Conservation (phyloP, 805 yeast genomes). For the Metschnikowia amazonensis region DNA sequence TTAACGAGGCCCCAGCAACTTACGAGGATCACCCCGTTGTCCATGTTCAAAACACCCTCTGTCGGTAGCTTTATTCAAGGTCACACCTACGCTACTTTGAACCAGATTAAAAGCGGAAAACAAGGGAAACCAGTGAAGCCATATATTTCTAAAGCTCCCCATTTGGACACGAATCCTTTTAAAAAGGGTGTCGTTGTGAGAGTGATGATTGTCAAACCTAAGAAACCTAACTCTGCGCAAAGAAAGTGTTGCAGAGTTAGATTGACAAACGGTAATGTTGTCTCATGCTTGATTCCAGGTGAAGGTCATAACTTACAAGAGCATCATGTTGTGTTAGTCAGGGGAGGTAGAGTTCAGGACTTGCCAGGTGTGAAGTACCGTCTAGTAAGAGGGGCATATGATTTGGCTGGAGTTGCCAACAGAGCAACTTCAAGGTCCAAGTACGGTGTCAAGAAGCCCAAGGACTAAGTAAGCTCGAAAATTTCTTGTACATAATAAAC, state of each 20-base stretch:
- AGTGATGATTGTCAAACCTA: slow-evolving; percentile 94
- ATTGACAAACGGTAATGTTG: slow-evolving; percentile 80
- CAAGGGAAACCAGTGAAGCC: slow-evolving; percentile 49
- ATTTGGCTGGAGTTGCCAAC: slow-evolving; percentile 91
- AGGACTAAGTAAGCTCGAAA: slow-evolving; percentile 18
- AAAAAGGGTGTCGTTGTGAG: slow-evolving; percentile 90
- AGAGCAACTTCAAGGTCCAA: slow-evolving; percentile 85
- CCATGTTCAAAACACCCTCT: slow-evolving; percentile 17
- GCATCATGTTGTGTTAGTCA: slow-evolving; percentile 89
- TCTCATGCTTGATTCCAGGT: slow-evolving; percentile 94
- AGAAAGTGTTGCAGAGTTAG: slow-evolving; percentile 96
- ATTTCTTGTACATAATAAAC: slow-evolving; percentile 6
- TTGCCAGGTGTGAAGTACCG: slow-evolving; percentile 97
- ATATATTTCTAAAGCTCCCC: slow-evolving; percentile 63
- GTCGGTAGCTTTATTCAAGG: slow-evolving; percentile 23
- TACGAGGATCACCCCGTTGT: slow-evolving; percentile 10
- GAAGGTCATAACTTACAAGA: slow-evolving; percentile 98
- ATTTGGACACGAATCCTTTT: slow-evolving; percentile 77
- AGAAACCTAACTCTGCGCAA: slow-evolving; percentile 97
- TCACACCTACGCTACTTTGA: slow-evolving; percentile 63
- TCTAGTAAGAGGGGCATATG: slow-evolving; percentile 88
- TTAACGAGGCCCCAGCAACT: slow-evolving; percentile 5
- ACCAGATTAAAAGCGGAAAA: slow-evolving; percentile 70
- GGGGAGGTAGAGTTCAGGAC: slow-evolving; percentile 99
- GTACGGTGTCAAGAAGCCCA: slow-evolving; percentile 89